Evolutionary conservation across 2,329 filamentous ascomycete species (phyloP).

Genomic region (Bipolaris bicolor): DNA sequence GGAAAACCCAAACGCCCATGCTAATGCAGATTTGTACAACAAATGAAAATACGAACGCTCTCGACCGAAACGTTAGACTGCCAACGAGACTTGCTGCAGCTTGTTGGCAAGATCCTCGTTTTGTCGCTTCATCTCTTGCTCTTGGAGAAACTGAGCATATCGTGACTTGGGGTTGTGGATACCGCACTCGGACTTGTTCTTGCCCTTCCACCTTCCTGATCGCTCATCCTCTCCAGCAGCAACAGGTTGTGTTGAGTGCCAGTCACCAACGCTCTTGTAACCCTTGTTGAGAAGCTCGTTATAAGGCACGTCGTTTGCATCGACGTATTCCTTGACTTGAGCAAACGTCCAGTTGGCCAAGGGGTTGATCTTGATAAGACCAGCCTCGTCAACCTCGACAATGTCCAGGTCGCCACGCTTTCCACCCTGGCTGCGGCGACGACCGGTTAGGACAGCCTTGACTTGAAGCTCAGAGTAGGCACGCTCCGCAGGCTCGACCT

Average conservation of each 20-base stretch:
- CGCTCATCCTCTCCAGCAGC: conserved; percentile 93
- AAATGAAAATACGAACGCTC: neutral
- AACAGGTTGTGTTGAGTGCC: conserved; percentile 93
- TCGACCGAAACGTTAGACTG: conserved; percentile 21
- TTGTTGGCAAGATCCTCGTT: conserved; percentile 44
- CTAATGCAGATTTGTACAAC: conserved; percentile 23
- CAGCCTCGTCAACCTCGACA: conserved; percentile 89
- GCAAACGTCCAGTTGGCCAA: conserved; percentile 92
- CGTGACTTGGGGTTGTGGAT: conserved; percentile 98
- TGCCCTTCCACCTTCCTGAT: conserved; percentile 95
- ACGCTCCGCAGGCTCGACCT: conserved; percentile 94
- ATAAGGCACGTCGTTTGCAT: conserved; percentile 87
- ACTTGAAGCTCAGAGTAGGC: conserved; percentile 88
- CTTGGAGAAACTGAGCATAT: conserved; percentile 82
- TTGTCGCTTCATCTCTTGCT: conserved; percentile 69
- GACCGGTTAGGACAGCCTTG: conserved; percentile 88
- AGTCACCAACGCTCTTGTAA: conserved; percentile 99
- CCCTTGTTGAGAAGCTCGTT: conserved; percentile 88
- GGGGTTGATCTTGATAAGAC: conserved; percentile 96
- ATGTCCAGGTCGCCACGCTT: conserved; percentile 89
- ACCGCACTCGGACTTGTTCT: conserved; percentile 94
- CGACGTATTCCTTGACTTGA: conserved; percentile 87
- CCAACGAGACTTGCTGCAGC: conserved; percentile 39
- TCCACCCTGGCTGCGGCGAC: conserved; percentile 88
- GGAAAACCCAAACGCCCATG: conserved; percentile 12